Percentiles rank a stretch among this genome's conserved stretches.
Evolutionary conservation across 805 yeast genomes (phyloP).

Genomic region (Teunomyces atbi): DNA sequence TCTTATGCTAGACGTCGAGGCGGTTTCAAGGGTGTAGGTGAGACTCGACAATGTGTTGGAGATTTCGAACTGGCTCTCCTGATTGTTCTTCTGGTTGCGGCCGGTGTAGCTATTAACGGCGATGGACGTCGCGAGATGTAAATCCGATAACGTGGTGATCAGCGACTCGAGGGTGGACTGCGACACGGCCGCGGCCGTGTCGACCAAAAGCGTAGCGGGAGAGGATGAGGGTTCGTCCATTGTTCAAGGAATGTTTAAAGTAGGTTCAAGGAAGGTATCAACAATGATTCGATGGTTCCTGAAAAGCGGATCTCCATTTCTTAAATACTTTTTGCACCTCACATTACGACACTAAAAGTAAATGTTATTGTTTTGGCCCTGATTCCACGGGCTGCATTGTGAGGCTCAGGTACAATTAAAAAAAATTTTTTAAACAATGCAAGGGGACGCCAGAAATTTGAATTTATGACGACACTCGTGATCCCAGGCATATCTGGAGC

Average conservation of each 20-base stretch:
- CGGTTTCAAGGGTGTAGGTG: neutral
- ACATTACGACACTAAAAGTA: neutral
- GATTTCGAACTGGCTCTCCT: neutral
- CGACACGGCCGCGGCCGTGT: neutral
- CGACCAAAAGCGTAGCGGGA: neutral
- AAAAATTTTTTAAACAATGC: constrained; percentile 2
- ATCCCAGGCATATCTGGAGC: neutral
- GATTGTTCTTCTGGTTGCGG: neutral
- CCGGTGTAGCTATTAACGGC: neutral
- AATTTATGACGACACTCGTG: neutral
- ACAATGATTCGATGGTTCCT: too few species aligned
- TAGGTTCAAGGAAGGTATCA: too few species aligned
- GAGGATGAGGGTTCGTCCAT: neutral
- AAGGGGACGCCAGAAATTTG: constrained; percentile 1
- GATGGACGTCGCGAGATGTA: neutral
- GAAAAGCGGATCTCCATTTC: neutral
- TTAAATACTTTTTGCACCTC: neutral
- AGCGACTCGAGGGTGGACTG: neutral
- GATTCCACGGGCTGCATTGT: constrained; percentile 1
- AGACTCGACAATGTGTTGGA: neutral
- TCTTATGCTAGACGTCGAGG: neutral
- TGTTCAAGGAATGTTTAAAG: too few species aligned
- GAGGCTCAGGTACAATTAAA: neutral
- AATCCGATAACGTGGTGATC: neutral
- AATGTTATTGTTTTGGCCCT: neutral